Conservation (phyloP, 768 basidiomycete genomes). For the Leucocoprinus birnbaumii region DNA sequence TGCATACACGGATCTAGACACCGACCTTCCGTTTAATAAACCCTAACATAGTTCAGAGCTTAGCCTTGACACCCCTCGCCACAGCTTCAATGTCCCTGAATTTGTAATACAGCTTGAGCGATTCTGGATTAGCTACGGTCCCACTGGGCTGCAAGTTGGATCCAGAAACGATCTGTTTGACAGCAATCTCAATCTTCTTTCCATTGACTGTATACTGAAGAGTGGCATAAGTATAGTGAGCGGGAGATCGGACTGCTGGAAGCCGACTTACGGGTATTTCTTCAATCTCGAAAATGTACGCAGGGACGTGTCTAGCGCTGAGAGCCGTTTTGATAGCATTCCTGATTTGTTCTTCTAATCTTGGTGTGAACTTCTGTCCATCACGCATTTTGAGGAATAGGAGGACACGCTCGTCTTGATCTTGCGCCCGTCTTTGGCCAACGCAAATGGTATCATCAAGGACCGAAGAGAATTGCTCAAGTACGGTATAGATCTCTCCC, state of each 20-base stretch:
- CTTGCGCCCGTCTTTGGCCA: slow-evolving; percentile 60
- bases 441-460: slow-evolving; percentile 75
- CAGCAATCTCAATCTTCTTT: slow-evolving; percentile 79
- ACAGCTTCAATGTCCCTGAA: slow-evolving; percentile 47
- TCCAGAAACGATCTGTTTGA: slow-evolving; percentile 77
- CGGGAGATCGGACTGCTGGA: background rate
- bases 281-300: slow-evolving; percentile 57
- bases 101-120: slow-evolving; percentile 61
- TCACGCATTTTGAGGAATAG: slow-evolving; percentile 66
- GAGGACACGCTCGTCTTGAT: slow-evolving; percentile 72
- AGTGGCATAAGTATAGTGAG: background rate
- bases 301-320: slow-evolving; percentile 75
- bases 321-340: slow-evolving; percentile 53
- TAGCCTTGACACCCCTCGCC: slow-evolving; percentile 13
- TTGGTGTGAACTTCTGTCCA: slow-evolving; percentile 40
- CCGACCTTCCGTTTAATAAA: background rate
- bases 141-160: slow-evolving; percentile 63
- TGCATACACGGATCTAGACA: background rate
- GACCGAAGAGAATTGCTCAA: slow-evolving; percentile 50
- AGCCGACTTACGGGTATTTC: slow-evolving; percentile 60
- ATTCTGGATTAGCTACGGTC: slow-evolving; percentile 72
- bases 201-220: slow-evolving; percentile 70
- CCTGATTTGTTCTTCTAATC: slow-evolving; percentile 48
- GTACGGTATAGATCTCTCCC: slow-evolving; percentile 74
- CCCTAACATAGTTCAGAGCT: slow-evolving; percentile 11